phyloP scores from a whole-genome alignment of 371 early-diverging fungal species.

The Zopfochytrium polystomum region DNA sequence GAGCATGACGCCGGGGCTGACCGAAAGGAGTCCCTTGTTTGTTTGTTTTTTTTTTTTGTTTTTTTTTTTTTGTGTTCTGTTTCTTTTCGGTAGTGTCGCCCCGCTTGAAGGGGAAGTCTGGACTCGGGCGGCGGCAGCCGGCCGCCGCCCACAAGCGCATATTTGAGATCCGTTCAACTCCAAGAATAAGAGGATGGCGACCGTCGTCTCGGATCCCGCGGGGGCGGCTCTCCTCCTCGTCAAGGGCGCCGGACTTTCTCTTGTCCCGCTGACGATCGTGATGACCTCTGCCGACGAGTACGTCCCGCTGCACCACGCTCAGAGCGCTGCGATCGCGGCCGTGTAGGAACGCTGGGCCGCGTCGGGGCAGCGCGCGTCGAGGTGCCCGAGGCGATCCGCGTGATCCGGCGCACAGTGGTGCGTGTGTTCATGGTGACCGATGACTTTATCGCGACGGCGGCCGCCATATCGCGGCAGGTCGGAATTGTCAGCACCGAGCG shows the following conservation, averaged over 20 bases:
- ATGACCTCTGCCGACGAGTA: conserved; percentile 45
- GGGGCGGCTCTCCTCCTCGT: conserved; percentile 46
- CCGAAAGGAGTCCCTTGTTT: too few species aligned
- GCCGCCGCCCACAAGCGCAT: conserved; percentile 50
- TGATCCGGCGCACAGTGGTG: conserved; percentile 79
- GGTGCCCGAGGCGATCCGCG: conserved; percentile 73
- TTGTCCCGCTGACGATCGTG: conserved; percentile 48
- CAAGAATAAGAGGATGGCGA: conserved; percentile 87
- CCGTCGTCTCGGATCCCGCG: conserved; percentile 47
- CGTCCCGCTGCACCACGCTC: conserved; percentile 44
- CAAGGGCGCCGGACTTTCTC: conserved; percentile 79
- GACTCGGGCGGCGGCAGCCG: conserved; percentile 29
- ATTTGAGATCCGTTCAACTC: conserved; percentile 95
- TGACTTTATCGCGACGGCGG: too few species aligned
- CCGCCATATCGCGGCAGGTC: conserved; percentile 79
- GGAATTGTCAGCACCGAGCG: conserved; percentile 60
- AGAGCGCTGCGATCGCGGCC: conserved; percentile 30
- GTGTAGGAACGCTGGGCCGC: conserved; percentile 60
- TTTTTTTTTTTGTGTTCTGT: too few species aligned
- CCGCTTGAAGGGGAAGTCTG: conserved; percentile 36
- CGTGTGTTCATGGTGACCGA: conserved; percentile 86
- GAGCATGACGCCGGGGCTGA: too few species aligned
- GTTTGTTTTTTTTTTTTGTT: too few species aligned
- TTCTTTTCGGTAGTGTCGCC: too few species aligned
- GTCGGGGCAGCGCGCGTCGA: conserved; percentile 74